Evolutionary conservation across 2,329 filamentous ascomycete species (phyloP), one percentile per base, ranked within the genome.

Genomic region (Diplocarpon rosae): DNA sequence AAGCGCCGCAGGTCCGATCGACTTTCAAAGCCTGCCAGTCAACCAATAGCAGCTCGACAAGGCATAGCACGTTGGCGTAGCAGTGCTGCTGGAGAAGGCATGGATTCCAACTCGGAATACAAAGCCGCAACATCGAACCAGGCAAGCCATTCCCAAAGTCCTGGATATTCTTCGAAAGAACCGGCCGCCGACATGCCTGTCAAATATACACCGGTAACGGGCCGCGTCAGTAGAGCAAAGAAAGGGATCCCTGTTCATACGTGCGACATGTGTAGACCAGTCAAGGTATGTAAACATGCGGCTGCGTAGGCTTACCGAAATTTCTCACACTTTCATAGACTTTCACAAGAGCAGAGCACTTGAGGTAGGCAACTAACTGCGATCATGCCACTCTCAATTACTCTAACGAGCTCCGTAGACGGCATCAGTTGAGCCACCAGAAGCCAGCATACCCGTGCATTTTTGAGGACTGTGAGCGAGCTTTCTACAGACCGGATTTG

Each of bases 291-390:
- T 38, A 15, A 15, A 29, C n/a, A 20, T 17, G 29, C 16, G 16
- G 41, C 24, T 31, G 7, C 10, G 6, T 32, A 1, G 31, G 9
- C 30, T 37, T 33, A 24, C 20, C 10, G 4, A 38, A 15, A 7
- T 40, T 50, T 39, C 49, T 60, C 32, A 56, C 43, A 15, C 35
- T 17, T 28, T 35, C 34, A 13, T 43, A 79, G 76, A 78, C 72
- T 1, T 80, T 80, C 50, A 78, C 75, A 11, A 66, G 76, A 56
- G 76, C 76, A 27, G 76, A 80, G 56, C 76, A 80, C 61, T 62
- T 80, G 34, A 73, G 74, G 75, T 79, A 52, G 59, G 52, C 9
- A 17, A 16, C 29, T 17, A 36, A 28, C 20, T 14, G 17, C 11
- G 37, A 7, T 9, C 30, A 14, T 28, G 5, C n/a, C 1, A 8